A percentile compares a stretch with the other conserved stretches of the same genome.
These are phyloP conservation scores for Sclerotinia subarctica DNA, from an alignment of 2,329 filamentous ascomycete species.

Conservation along the genomic window DNA sequence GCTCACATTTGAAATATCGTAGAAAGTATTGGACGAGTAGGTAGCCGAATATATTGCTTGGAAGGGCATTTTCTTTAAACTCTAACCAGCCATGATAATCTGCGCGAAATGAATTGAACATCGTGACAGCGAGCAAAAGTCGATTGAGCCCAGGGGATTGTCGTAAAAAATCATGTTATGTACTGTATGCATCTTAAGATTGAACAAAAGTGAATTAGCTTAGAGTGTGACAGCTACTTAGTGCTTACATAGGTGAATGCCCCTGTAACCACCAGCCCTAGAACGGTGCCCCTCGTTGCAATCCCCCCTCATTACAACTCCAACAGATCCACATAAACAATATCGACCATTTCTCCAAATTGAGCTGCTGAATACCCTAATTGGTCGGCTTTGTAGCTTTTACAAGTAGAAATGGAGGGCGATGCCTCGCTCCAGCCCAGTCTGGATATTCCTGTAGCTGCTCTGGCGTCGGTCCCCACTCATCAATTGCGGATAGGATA, in stretches of 20 bases:
- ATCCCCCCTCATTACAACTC: not conserved
- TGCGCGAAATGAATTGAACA: constrained; percentile 19
- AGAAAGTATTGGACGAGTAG: constrained; percentile 28
- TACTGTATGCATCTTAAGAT: not conserved
- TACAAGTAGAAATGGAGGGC: not conserved
- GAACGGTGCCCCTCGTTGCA: not conserved
- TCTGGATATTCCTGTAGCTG: constrained; percentile 36
- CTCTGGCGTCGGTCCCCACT: constrained; percentile 27
- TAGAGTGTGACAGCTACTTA: constrained; percentile 22
- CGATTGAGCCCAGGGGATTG: not conserved
- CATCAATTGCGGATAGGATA: constrained; percentile 24
- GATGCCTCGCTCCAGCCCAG: constrained; percentile 28
- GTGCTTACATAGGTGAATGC: constrained; percentile 5
- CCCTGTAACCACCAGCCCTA: not conserved
- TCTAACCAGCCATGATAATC: constrained; percentile 32
- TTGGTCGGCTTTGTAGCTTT: not conserved
- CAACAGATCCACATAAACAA: not conserved
- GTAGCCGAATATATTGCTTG: constrained; percentile 31
- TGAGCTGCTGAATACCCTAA: not conserved
- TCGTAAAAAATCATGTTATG: not conserved
- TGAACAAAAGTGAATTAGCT: constrained; percentile 35
- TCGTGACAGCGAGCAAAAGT: not conserved
- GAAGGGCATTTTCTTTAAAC: constrained; percentile 30
- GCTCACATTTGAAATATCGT: constrained; percentile 26
- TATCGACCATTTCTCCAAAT: not conserved